phyloP scores from a whole-genome alignment of 176 grass and related monocot genomes.

The Oryza meridionalis region DNA sequence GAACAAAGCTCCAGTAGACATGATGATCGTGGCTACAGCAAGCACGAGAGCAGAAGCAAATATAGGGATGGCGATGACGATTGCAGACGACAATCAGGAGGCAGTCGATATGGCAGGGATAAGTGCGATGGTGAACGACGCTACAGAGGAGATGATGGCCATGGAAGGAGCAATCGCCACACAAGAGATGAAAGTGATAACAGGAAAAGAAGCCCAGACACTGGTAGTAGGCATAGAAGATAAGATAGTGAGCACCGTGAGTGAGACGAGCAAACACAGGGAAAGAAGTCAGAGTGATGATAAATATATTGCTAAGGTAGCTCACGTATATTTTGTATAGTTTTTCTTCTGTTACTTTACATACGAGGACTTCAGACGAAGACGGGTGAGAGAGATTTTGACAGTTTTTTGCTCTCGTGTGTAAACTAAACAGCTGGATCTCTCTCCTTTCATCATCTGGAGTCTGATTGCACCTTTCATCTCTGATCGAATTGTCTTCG shows the following conservation, averaged over 20 bases:
- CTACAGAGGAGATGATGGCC: constrained; percentile 39
- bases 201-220: constrained; percentile 43
- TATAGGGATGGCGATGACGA: constrained; percentile 42
- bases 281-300: constrained; percentile 47
- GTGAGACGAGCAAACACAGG: constrained; percentile 40
- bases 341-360: neutral
- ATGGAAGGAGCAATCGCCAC: constrained; percentile 24
- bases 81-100: constrained; percentile 38
- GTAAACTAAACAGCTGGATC: neutral
- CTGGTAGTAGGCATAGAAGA: constrained; percentile 37
- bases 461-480: neutral
- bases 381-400: constrained; percentile 15
- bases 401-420: neutral
- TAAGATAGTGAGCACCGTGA: constrained; percentile 30
- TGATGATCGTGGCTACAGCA: constrained; percentile 48
- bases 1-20: constrained; percentile 35
- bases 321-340: neutral
- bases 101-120: constrained; percentile 39
- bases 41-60: constrained; percentile 49
- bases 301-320: neutral
- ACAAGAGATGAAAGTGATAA: constrained; percentile 36
- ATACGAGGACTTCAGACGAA: constrained; percentile 7
- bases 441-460: constrained; percentile 37
- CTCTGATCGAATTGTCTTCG: constrained; percentile 11
- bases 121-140: constrained; percentile 38